phyloP scores from a whole-genome alignment of 2,329 filamentous ascomycete genomes.

The Sclerotinia sclerotiorum region DNA sequence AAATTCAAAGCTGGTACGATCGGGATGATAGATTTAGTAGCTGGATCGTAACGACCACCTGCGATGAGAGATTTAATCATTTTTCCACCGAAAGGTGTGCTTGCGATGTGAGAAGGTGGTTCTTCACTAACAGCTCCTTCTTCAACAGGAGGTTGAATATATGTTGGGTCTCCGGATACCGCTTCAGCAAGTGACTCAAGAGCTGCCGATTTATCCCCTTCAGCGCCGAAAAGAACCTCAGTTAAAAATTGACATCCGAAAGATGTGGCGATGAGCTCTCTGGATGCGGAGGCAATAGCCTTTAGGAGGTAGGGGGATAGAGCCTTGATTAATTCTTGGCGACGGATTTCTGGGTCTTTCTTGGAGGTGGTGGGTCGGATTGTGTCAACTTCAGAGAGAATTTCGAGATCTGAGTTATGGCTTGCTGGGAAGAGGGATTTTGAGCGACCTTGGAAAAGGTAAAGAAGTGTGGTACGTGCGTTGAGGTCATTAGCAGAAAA shows the following conservation, averaged over 20 bases:
- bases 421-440: slow-evolving; percentile 60
- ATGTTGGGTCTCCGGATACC: slow-evolving; percentile 56
- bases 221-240: slow-evolving; percentile 74
- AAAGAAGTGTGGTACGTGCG: slow-evolving; percentile 69
- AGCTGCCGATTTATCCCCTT: slow-evolving; percentile 74
- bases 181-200: slow-evolving; percentile 67
- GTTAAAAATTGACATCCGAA: slow-evolving; percentile 86
- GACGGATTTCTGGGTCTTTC: slow-evolving; percentile 77
- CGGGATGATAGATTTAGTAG: slow-evolving; percentile 66
- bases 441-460: slow-evolving; percentile 72
- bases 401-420: slow-evolving; percentile 64
- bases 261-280: slow-evolving; percentile 67
- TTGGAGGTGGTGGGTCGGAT: slow-evolving; percentile 86
- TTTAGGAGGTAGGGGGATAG: slow-evolving; percentile 74
- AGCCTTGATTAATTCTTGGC: slow-evolving; percentile 71
- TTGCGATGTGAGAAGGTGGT: slow-evolving; percentile 54
- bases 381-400: slow-evolving; percentile 74
- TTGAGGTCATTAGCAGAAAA: slow-evolving; percentile 64
- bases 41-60: slow-evolving; percentile 81
- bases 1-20: slow-evolving; percentile 79
- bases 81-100: slow-evolving; percentile 65
- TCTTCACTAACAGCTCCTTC: slow-evolving; percentile 41
- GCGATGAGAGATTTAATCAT: slow-evolving; percentile 91
- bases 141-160: slow-evolving; percentile 37
- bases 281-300: slow-evolving; percentile 67